A percentile compares a stretch with the other conserved stretches of the same genome.
Conservation (phyloP, 129 eudicot species). For the Cynara cardunculus region DNA sequence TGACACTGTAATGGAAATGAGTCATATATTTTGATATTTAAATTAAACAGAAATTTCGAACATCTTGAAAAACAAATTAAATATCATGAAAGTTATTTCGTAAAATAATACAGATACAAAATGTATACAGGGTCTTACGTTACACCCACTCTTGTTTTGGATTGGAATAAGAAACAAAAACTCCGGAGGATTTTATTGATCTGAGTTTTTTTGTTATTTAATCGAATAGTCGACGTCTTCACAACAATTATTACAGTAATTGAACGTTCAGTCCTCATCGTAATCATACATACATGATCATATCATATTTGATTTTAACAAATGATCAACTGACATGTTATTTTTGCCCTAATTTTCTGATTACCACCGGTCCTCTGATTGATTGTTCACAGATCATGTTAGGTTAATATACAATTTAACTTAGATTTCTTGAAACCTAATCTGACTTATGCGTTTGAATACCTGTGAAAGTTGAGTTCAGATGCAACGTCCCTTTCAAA, state of each 20-base stretch:
- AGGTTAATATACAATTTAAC: not conserved
- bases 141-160: too few species aligned
- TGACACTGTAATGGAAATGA: too few species aligned
- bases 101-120: too few species aligned
- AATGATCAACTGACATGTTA: not conserved
- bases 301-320: not conserved
- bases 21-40: too few species aligned
- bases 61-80: too few species aligned
- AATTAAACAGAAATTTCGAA: too few species aligned
- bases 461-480: not conserved
- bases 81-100: too few species aligned
- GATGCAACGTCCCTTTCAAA: not conserved
- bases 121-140: too few species aligned
- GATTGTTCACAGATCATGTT: not conserved
- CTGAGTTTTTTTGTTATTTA: not conserved
- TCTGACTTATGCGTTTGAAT: not conserved
- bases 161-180: too few species aligned
- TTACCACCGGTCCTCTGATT: not conserved
- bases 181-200: not conserved
- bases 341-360: not conserved
- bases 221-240: not conserved
- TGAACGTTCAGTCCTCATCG: not conserved
- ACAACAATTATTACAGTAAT: not conserved
- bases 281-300: not conserved
- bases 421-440: not conserved